phyloP scores from a whole-genome alignment of 805 yeast species.

The Pichia thaimueangensis region DNA sequence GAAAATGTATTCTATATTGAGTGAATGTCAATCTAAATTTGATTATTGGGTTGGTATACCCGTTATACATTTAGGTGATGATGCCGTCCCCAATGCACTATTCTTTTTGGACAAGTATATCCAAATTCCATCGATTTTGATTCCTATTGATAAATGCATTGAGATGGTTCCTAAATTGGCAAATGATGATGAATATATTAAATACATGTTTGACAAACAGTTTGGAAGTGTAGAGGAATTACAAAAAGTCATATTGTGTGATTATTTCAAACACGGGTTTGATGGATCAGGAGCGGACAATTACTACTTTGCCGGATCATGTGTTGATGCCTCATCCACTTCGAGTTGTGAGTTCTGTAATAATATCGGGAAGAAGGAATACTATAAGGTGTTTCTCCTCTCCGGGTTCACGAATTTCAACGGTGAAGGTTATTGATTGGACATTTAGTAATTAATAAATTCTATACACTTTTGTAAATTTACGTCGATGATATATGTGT shows the following conservation, averaged over 20 bases:
- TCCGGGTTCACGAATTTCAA: constrained; percentile 73
- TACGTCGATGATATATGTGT: too few relatives aligned
- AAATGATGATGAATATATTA: constrained; percentile 38
- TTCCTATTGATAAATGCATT: constrained; percentile 60
- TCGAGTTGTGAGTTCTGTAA: constrained; percentile 83
- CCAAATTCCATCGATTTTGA: constrained; percentile 71
- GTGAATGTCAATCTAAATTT: constrained; percentile 61
- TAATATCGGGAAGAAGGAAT: constrained; percentile 58
- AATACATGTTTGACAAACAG: constrained; percentile 48
- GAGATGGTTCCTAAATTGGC: constrained; percentile 48
- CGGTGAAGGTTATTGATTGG: constrained; percentile 60
- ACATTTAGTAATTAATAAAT: too few relatives aligned
- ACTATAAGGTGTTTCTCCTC: constrained; percentile 51
- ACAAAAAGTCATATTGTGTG: constrained; percentile 40
- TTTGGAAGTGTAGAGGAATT: constrained; percentile 52
- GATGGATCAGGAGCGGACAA: constrained; percentile 84
- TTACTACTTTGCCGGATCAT: constrained; percentile 76
- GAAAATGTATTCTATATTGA: constrained; percentile 62
- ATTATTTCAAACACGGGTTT: constrained; percentile 53
- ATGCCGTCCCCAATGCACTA: constrained; percentile 76
- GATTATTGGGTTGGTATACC: constrained; percentile 71
- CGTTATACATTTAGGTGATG: constrained; percentile 76
- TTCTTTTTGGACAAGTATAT: constrained; percentile 74
- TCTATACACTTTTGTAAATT: too few relatives aligned
- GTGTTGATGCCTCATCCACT: constrained; percentile 77